Percentiles rank a stretch among this genome's conserved stretches.
phyloP scores from a whole-genome alignment of 805 yeast genomes.

The Yarrowia alimentaria region DNA sequence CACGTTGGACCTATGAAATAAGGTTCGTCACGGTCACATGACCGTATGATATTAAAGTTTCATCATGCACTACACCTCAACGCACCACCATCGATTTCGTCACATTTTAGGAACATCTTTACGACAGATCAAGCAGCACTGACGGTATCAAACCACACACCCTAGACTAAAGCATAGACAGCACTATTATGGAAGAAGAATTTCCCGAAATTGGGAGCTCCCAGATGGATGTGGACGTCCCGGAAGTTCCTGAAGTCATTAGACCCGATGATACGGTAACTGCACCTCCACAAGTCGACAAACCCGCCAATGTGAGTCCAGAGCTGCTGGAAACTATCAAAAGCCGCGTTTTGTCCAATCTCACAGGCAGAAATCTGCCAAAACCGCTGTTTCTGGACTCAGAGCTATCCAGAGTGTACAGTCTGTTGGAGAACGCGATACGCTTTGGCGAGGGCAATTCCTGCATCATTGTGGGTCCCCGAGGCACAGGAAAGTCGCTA shows the following conservation, averaged over 20 bases:
- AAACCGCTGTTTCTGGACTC: slow-evolving; percentile 42
- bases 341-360: slow-evolving; percentile 35
- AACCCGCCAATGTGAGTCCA: slow-evolving; percentile 2
- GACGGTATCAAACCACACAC: too few relatives aligned
- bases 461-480: slow-evolving; percentile 72
- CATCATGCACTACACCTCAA: not conserved
- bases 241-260: not conserved
- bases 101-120: too few relatives aligned
- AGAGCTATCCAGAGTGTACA: slow-evolving; percentile 51
- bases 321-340: slow-evolving; percentile 11
- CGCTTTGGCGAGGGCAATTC: slow-evolving; percentile 76
- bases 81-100: not conserved
- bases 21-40: too few relatives aligned
- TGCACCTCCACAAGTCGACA: not conserved
- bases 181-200: slow-evolving; percentile 22
- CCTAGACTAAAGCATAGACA: too few relatives aligned
- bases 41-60: too few relatives aligned
- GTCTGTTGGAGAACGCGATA: slow-evolving; percentile 62
- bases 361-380: slow-evolving; percentile 35
- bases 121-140: too few relatives aligned
- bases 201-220: too few relatives aligned
- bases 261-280: not conserved
- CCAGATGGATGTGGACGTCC: slow-evolving; percentile 6
- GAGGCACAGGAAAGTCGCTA: slow-evolving; percentile 72
- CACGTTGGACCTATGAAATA: too few relatives aligned